These are phyloP conservation scores for Penicillium concentricum DNA, from an alignment of 2,329 filamentous ascomycete genomes.

Conservation along the genomic window DNA sequence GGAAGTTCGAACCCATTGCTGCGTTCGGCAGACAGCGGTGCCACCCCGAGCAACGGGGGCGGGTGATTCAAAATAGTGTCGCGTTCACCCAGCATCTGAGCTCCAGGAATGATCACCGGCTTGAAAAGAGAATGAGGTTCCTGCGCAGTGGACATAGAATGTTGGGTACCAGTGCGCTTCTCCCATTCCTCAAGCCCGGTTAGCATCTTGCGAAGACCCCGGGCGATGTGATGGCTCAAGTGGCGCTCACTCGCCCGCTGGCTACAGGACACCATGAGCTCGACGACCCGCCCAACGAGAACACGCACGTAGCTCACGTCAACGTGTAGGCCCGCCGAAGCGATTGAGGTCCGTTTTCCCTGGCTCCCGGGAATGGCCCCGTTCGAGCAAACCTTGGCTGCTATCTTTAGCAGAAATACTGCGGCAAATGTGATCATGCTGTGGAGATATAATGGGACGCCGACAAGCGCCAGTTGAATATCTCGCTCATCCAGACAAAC, in stretches of 20 bases:
- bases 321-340: constrained; percentile 36
- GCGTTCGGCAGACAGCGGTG: constrained; percentile 40
- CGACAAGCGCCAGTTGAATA: constrained; percentile 43
- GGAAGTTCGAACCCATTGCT: constrained; percentile 30
- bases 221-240: constrained; percentile 41
- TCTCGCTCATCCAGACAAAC: constrained; percentile 46
- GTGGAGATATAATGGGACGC: constrained; percentile 47
- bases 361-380: constrained; percentile 32
- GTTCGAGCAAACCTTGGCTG: constrained; percentile 40
- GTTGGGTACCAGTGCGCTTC: constrained; percentile 29
- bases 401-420: constrained; percentile 48
- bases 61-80: constrained; percentile 39
- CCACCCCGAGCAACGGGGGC: constrained; percentile 37
- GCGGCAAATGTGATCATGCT: constrained; percentile 50
- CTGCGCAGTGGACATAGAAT: constrained; percentile 22
- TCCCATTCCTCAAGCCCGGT: constrained; percentile 42
- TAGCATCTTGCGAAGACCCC: constrained; percentile 41
- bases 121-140: constrained; percentile 37
- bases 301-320: constrained; percentile 38
- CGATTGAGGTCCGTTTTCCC: constrained; percentile 40
- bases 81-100: constrained; percentile 37
- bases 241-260: constrained; percentile 42
- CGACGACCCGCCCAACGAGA: constrained; percentile 35
- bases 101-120: constrained; percentile 36
- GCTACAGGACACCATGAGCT: constrained; percentile 41